A percentile compares a stretch with the other conserved stretches of the same genome.
These are phyloP conservation scores for Myxozyma sirexii DNA, from an alignment of 805 yeast species.

Conservation along the genomic window DNA sequence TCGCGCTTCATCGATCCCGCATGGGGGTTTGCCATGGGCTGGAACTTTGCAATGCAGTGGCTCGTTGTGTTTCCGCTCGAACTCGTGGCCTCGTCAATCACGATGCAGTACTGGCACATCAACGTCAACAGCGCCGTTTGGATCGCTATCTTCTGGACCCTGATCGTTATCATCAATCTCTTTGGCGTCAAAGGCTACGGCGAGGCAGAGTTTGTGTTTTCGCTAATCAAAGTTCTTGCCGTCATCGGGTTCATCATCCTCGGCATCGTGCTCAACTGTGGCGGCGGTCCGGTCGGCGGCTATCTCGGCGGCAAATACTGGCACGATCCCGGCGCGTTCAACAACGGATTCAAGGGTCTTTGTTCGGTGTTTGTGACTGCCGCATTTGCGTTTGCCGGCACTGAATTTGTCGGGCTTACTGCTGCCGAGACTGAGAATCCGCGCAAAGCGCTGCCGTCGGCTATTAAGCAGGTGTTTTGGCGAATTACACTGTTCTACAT, in stretches of 20 bases:
- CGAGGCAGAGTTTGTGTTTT: slow-evolving; percentile 67
- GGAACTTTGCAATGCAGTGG: slow-evolving; percentile 71
- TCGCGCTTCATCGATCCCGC: slow-evolving; percentile 66
- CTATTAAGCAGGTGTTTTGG: slow-evolving; percentile 83
- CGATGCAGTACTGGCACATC: slow-evolving; percentile 55
- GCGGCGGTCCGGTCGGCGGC: slow-evolving; percentile 63
- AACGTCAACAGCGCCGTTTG: slow-evolving; percentile 57
- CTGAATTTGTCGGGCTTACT: slow-evolving; percentile 72
- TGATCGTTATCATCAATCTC: slow-evolving; percentile 52
- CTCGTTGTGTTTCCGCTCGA: slow-evolving; percentile 67
- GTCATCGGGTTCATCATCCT: slow-evolving; percentile 62
- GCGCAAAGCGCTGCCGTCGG: slow-evolving; percentile 64
- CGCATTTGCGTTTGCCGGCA: slow-evolving; percentile 77
- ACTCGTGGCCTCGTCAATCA: slow-evolving; percentile 62
- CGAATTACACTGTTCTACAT: slow-evolving; percentile 73
- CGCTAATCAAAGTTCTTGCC: slow-evolving; percentile 59
- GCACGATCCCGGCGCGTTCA: slow-evolving; percentile 58
- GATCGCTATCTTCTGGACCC: slow-evolving; percentile 58
- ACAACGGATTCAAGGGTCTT: slow-evolving; percentile 71
- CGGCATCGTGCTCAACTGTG: slow-evolving; percentile 56
- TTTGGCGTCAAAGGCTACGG: slow-evolving; percentile 64
- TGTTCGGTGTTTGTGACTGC: slow-evolving; percentile 73
- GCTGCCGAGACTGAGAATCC: slow-evolving; percentile 78
- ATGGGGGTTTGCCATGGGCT: slow-evolving; percentile 70
- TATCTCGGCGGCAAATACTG: slow-evolving; percentile 62